Evolutionary conservation across 1,139 yeast genomes (phyloP), one percentile per base, ranked within the genome.

Genomic region (Candida tetrigidarum): DNA sequence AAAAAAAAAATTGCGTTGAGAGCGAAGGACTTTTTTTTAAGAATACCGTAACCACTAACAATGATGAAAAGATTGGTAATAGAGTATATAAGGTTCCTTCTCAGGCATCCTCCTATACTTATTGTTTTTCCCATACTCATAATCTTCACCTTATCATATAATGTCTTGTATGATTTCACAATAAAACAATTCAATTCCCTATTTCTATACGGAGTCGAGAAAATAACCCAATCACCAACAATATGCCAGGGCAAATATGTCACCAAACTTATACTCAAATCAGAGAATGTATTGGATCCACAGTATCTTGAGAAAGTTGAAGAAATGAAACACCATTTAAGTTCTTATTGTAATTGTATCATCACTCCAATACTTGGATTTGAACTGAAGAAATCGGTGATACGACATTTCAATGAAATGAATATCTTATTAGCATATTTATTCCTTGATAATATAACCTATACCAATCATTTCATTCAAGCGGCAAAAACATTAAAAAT

Each of bases 81-180:
- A 33, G 23, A 25, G 28, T 38, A 42, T 12, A 42, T 37, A 42
- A 23, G 5, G 23, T 22, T 30, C 8, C 27, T 35, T 18, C 44
- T 37, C 7, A 42, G 27, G 20, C 37, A 66, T 29, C 83, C 82
- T 3, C 59, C 71, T 30, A 52, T 58, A 5, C 71, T 67, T 47
- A 81, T 83, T 14, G 60, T 83, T 23, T 57, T 77, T 62, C 84
- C 87, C 0, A 66, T 80, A 2, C 60, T 81, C 4, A 42, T 80
- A 3, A 66, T 75, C 2, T 78, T 81, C 49, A 62, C 77, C 3
- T 49, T 81, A n/a, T 73, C 85, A 6, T 83, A 80, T 56, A 51
- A 54, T 39, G 52, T 60, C 16, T 41, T 56, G 10, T 63, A 63
- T 45, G 66, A 63, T 32, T 57, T 59, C 28, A 55, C 61, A 1